A percentile compares a stretch with the other conserved stretches of the same genome.
Evolutionary conservation across 352 stramenopile genomes (phyloP).

Genomic region (Globisporangium spiculum): DNA sequence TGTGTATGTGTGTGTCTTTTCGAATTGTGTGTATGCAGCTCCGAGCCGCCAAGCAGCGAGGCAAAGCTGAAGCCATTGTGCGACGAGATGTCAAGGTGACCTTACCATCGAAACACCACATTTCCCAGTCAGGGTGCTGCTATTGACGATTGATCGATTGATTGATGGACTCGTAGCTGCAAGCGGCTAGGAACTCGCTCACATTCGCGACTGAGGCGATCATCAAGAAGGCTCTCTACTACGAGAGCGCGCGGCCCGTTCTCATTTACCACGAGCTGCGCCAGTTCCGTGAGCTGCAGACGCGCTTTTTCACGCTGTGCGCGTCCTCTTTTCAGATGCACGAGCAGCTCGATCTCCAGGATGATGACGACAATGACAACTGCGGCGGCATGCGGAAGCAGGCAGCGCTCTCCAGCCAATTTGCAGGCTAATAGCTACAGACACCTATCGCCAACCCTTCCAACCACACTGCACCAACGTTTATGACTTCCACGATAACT

Average conservation of each 20-base stretch:
- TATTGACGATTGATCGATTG: neutral
- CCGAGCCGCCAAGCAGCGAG: constrained; percentile 20
- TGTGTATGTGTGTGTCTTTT: neutral
- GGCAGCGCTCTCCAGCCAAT: neutral
- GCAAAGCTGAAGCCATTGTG: constrained; percentile 25
- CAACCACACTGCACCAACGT: neutral
- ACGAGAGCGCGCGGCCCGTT: constrained; percentile 21
- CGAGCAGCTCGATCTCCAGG: neutral
- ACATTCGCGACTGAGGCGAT: constrained; percentile 16
- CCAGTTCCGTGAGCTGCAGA: constrained; percentile 30
- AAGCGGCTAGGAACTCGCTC: constrained; percentile 19
- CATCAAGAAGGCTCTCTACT: constrained; percentile 27
- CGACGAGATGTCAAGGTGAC: constrained; percentile 30
- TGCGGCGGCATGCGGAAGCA: neutral
- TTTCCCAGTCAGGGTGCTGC: neutral
- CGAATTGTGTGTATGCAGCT: constrained; percentile 15
- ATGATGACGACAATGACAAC: constrained; percentile 2
- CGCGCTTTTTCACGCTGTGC: constrained; percentile 25
- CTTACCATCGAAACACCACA: neutral
- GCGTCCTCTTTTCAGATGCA: constrained; percentile 20
- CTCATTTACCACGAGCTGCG: constrained; percentile 26
- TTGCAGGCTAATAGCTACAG: neutral
- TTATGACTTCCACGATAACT: neutral
- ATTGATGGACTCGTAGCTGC: constrained; percentile 16
- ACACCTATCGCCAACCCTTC: neutral